Evolutionary conservation across 768 basidiomycete genomes (phyloP), one percentile per base, ranked within the genome.

Genomic region (Tricholomella constricta): DNA sequence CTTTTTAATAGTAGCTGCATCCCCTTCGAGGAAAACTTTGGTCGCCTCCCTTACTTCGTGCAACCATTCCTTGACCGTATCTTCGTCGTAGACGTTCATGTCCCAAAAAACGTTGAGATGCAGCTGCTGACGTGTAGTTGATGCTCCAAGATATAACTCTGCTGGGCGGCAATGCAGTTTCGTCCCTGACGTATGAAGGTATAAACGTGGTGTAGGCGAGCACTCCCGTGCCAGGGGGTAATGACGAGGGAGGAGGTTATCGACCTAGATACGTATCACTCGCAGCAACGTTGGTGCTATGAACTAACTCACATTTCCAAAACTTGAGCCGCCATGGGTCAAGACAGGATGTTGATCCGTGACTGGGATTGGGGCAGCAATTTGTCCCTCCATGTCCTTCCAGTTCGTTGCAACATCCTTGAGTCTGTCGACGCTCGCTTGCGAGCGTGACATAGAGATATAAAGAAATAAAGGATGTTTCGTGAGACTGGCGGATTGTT

Each of bases 381-480:
- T 12, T 50, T 58, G 25, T n/a, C 46, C 50, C 31, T 53, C 45
- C 42, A 26, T 50, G 20, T 48, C 55, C 20, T 57, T 44, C 68
- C 68, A 69, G 20, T 60, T 52, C 40, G 55, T 36, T 2, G 63
- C 62, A 2, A 57, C 48, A 8, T 19, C 59, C 47, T 61, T 66
- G 46, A 61, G 61, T 48, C 65, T 59, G 14, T 66, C 54, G 8
- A 74, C 43, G 2, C 67, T 67, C 6, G 51, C 56, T 36, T 64
- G 62, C 2, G 68, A 50, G 11, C 58, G 56, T 5, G 68, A 61
- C 0, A 44, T 62, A 2, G 62, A 60, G 4, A 82, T 65, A 46
- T 83, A 80, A 35, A 76, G 60, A 41, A 79, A 73, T 22, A 83
- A 62, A 1, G 81, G 83, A 51, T 82, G 76, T 1, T 60, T 65